Base-by-base conservation (phyloP, 495 filamentous ascomycete genomes). In the Penicillium diatomitis region DNA sequence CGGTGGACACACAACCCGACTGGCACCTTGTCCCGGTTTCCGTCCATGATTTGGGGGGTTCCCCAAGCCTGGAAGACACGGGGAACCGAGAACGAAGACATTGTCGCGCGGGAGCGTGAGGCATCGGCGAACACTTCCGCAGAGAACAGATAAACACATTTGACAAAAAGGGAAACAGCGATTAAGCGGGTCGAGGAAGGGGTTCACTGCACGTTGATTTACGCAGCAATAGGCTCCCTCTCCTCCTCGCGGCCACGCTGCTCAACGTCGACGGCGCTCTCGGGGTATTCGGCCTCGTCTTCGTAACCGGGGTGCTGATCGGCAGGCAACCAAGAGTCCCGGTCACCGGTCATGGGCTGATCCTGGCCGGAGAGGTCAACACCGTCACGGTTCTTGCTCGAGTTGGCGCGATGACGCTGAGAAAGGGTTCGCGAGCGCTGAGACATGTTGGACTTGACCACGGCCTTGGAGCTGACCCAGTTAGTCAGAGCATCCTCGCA, bases 401-500 rank as follows among this genome's bases (percentile, higher is more conserved):
- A 76, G 56, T 78, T 81, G 53, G 84, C 80, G 36, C 84, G 79
- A 55, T 87, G 86, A 61, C 90, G 84, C 67, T 87, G 88, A 38
- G 87, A 91, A 20, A 96, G 82, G 6, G 83, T 91, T 48, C 87
- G 84, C 30, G 91, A 81, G 47, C 92, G 87, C 6, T 81, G 81
- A 7, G 87, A 94, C 41, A 98, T 82, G 59, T 85, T 85, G 51
- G 90, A 81, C 54, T 80, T 83, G 52, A 98, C 90, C 41, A 86
- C 77, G 1, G 92, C 90, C 68, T 90, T 92, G 61, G 87, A 82
- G 49, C 80, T 72, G 7, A 97, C 88, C 92, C 92, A 98, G 74
- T 96, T 96, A 54, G 88, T 96, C 43, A 98, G 83, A 5, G 94
- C 78, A 58, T 97, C 90, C 66, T 98, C 92, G 67, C 92, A 98